These are phyloP conservation scores for Aspergillus chevalieri DNA, from an alignment of 2,329 filamentous ascomycete genomes.

Conservation along the genomic window DNA sequence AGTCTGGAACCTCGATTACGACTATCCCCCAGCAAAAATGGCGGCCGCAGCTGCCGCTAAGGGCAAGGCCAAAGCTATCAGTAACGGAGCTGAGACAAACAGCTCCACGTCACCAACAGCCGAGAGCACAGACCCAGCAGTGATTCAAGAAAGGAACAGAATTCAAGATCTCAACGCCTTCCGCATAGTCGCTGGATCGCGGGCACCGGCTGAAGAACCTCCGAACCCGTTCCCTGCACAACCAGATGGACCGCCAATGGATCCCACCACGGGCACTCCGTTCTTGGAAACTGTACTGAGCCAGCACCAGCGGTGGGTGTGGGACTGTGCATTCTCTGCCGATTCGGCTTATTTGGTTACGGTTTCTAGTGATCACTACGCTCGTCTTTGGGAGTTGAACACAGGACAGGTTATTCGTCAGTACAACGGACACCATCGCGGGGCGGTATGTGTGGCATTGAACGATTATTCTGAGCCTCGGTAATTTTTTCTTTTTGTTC, in stretches of 20 bases:
- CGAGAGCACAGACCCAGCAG: constrained; percentile 15
- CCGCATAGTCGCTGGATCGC: constrained; percentile 2
- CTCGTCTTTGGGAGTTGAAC: constrained; percentile 79
- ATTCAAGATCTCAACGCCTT: constrained; percentile 22
- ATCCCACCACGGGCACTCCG: constrained; percentile 50
- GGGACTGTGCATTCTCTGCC: constrained; percentile 93
- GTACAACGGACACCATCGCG: constrained; percentile 90
- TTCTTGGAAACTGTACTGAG: constrained; percentile 80
- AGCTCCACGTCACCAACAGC: not conserved
- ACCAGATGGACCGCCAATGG: constrained; percentile 36
- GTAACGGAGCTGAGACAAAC: constrained; percentile 4
- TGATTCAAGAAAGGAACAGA: constrained; percentile 13
- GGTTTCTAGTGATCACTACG: constrained; percentile 89
- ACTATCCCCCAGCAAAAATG: constrained; percentile 39
- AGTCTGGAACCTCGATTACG: constrained; percentile 90
- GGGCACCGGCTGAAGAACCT: constrained; percentile 19
- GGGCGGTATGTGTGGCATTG: constrained; percentile 84
- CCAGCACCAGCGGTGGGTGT: constrained; percentile 92
- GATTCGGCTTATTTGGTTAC: constrained; percentile 91
- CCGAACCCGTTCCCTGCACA: constrained; percentile 29
- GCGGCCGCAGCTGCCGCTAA: constrained; percentile 20
- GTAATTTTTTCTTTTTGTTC: constrained; percentile 13
- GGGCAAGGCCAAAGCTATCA: constrained; percentile 11
- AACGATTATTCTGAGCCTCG: constrained; percentile 66
- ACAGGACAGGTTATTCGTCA: constrained; percentile 87